A percentile compares a stretch with the other conserved stretches of the same genome.
Conservation (phyloP, 768 basidiomycete species). For the Russula vinacea region DNA sequence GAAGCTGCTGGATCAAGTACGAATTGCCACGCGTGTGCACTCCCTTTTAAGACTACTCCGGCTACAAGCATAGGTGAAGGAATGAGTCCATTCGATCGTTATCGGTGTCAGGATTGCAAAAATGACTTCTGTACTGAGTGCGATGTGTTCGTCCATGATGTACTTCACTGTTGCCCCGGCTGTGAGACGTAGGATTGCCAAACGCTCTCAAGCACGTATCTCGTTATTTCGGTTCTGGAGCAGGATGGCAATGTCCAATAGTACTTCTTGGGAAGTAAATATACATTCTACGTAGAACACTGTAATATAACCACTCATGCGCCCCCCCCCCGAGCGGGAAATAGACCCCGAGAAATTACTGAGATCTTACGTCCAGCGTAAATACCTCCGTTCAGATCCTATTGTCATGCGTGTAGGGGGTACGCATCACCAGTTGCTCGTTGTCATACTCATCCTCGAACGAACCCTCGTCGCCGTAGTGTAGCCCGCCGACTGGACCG, state of each 20-base stretch:
- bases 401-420: conserved; percentile 25
- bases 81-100: conserved; percentile 80
- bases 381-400: conserved; percentile 14
- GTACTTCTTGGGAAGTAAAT: neutral
- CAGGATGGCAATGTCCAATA: neutral
- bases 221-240: neutral
- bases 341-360: neutral
- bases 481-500: conserved; percentile 47
- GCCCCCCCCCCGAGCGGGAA: neutral
- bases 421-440: conserved; percentile 46
- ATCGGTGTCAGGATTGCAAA: conserved; percentile 81
- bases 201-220: neutral
- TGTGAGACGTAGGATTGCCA: conserved; percentile 51
- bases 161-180: conserved; percentile 91
- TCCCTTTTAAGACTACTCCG: conserved; percentile 52
- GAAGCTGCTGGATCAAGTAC: conserved; percentile 39
- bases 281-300: conserved; percentile 8
- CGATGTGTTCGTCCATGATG: conserved; percentile 94
- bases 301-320: neutral
- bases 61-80: conserved; percentile 52
- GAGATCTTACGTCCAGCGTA: neutral
- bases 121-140: conserved; percentile 94
- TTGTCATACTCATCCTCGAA: conserved; percentile 44
- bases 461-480: conserved; percentile 43
- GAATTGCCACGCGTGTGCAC: conserved; percentile 76